phyloP scores from a whole-genome alignment of 345 rosid species.

The Hevea brasiliensis region DNA sequence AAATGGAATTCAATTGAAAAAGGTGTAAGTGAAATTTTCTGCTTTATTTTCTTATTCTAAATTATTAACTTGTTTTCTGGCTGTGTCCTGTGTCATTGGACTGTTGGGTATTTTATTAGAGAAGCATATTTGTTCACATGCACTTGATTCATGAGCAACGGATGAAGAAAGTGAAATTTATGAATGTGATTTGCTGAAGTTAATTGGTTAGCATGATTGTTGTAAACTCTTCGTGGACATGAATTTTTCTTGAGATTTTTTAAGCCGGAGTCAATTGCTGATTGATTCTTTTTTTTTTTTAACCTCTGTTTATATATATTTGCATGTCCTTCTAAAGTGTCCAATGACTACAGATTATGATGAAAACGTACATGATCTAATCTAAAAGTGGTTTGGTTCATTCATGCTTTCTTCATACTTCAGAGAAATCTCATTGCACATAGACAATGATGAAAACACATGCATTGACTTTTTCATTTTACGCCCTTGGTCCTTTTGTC shows the following conservation, averaged over 20 bases:
- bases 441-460: not conserved
- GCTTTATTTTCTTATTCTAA: not conserved
- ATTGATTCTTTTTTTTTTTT: not conserved
- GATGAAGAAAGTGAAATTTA: not conserved
- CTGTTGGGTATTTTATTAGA: not conserved
- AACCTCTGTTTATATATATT: not conserved
- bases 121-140: not conserved
- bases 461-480: not conserved
- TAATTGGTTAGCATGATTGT: not conserved
- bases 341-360: not conserved
- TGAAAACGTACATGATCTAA: not conserved
- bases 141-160: not conserved
- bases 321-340: not conserved
- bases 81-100: not conserved
- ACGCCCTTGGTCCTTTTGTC: not conserved
- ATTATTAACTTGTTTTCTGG: not conserved
- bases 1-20: too few relatives aligned
- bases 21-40: not conserved
- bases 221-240: not conserved
- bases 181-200: not conserved
- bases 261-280: not conserved
- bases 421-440: not conserved
- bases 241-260: not conserved
- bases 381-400: not conserved
- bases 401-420: not conserved